Percentiles rank a stretch among this genome's conserved stretches.
Evolutionary conservation across 1,284 basidiomycete genomes (phyloP).

Genomic region (Boletus semigastroideus): DNA sequence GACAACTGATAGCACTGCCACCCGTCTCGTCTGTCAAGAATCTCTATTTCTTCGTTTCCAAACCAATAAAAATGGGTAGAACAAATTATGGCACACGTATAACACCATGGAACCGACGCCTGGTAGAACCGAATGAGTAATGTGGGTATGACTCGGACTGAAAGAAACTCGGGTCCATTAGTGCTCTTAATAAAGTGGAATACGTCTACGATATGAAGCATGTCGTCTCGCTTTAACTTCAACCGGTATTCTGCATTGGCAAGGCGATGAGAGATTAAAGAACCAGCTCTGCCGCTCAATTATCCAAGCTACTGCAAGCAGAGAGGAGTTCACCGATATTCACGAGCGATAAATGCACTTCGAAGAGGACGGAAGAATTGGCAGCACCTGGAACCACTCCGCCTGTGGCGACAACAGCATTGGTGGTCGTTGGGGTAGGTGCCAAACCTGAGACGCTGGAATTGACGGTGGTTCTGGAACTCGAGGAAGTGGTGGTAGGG

Average conservation of each 20-base stretch:
- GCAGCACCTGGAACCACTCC: constrained; percentile 7
- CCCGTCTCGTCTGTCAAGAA: background rate
- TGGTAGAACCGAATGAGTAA: constrained; percentile 16
- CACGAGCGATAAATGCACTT: constrained; percentile 21
- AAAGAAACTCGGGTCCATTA: constrained; percentile 22
- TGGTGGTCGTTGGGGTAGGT: constrained; percentile 20
- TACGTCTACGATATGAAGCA: constrained; percentile 22
- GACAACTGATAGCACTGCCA: constrained; percentile 17
- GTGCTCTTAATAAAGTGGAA: constrained; percentile 9
- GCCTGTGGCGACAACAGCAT: constrained; percentile 5
- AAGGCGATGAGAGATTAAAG: constrained; percentile 3
- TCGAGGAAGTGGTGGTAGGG: constrained; percentile 15
- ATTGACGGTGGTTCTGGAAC: constrained; percentile 12
- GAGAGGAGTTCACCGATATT: constrained; percentile 21
- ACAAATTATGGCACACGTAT: constrained; percentile 3
- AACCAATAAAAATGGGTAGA: background rate
- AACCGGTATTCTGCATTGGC: background rate
- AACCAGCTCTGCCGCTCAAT: constrained; percentile 10
- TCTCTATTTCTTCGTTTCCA: too few species aligned
- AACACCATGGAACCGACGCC: background rate
- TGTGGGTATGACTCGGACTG: constrained; percentile 31
- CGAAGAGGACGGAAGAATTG: constrained; percentile 8
- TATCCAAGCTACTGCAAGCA: constrained; percentile 4
- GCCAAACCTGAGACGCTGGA: constrained; percentile 11
- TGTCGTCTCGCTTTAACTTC: constrained; percentile 9